These are phyloP conservation scores for Skeletonema marinoi DNA, from an alignment of 108 stramenopile species.

Conservation along the genomic window DNA sequence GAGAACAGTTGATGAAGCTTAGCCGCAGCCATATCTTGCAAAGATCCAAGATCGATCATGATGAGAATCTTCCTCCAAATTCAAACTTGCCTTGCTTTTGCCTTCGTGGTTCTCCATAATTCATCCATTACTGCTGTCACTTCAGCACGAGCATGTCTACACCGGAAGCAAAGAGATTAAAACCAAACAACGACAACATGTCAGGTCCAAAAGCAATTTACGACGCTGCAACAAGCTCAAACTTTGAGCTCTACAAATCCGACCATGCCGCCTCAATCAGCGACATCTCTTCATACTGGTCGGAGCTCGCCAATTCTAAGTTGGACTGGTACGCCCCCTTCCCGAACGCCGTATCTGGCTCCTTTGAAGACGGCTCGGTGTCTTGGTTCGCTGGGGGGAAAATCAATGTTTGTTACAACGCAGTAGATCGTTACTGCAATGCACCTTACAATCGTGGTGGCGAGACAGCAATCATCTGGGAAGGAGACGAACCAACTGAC, in stretches of 20 bases:
- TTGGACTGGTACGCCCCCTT: conserved; percentile 79
- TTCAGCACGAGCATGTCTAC: neutral
- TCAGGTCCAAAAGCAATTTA: conserved; percentile 21
- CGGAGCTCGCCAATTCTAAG: conserved; percentile 56
- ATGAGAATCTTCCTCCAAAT: no score
- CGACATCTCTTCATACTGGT: conserved; percentile 69
- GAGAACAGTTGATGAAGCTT: no score
- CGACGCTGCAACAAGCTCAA: conserved; percentile 28
- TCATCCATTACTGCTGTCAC: no score
- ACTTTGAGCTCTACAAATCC: conserved; percentile 55
- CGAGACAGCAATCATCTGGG: conserved; percentile 82
- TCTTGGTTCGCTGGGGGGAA: conserved; percentile 86
- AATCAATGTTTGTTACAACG: conserved; percentile 87
- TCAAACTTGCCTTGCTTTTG: no score
- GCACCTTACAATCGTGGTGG: conserved; percentile 54
- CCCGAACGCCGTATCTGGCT: conserved; percentile 49
- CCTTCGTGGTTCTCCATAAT: no score
- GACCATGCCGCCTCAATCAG: conserved; percentile 57
- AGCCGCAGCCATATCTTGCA: no score
- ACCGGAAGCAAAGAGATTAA: neutral
- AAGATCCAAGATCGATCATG: neutral
- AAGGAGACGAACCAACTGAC: conserved; percentile 79
- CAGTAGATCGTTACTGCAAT: conserved; percentile 78
- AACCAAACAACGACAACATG: conserved; percentile 6
- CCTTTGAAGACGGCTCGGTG: conserved; percentile 63